Evolutionary conservation across 1,284 basidiomycete species (phyloP).

Genomic region (Malassezia yamatoensis): DNA sequence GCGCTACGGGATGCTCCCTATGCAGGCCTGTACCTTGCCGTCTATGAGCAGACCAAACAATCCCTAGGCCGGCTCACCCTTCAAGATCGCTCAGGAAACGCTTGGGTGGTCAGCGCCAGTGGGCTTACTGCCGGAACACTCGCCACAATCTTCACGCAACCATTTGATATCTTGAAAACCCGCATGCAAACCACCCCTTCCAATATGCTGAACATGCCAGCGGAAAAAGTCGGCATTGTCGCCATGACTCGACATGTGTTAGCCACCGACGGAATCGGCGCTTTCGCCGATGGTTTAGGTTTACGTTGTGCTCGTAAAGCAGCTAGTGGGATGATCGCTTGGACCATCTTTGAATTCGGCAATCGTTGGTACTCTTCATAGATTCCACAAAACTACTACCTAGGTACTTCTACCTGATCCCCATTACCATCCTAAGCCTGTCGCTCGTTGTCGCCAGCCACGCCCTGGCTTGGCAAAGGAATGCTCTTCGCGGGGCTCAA

Average conservation of each 20-base stretch:
- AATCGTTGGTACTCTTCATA: slow-evolving; percentile 5
- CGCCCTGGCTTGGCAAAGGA: too few species aligned
- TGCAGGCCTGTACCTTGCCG: slow-evolving; percentile 81
- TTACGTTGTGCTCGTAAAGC: slow-evolving; percentile 43
- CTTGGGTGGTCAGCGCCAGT: slow-evolving; percentile 29
- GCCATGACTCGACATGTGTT: slow-evolving; percentile 26
- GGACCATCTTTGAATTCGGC: slow-evolving; percentile 41
- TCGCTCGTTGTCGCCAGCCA: background rate
- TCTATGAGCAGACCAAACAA: slow-evolving; percentile 57
- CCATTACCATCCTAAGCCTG: background rate
- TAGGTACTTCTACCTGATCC: background rate
- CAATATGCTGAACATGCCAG: slow-evolving; percentile 11
- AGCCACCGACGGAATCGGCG: slow-evolving; percentile 19
- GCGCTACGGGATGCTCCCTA: slow-evolving; percentile 89
- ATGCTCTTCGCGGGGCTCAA: slow-evolving; percentile 37
- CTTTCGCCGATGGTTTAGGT: slow-evolving; percentile 39
- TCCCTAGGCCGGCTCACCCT: slow-evolving; percentile 16
- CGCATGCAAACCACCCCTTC: slow-evolving; percentile 39
- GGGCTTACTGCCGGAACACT: slow-evolving; percentile 36
- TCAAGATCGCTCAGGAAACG: slow-evolving; percentile 24
- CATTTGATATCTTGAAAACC: slow-evolving; percentile 47
- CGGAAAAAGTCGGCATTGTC: slow-evolving; percentile 14
- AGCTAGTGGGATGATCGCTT: slow-evolving; percentile 41
- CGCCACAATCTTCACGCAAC: slow-evolving; percentile 43
- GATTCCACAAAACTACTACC: too few species aligned